Evolutionary conservation across 371 early-diverging fungal genomes (phyloP), one percentile per base, ranked within the genome.

Genomic region (Zychaea mexicana): DNA sequence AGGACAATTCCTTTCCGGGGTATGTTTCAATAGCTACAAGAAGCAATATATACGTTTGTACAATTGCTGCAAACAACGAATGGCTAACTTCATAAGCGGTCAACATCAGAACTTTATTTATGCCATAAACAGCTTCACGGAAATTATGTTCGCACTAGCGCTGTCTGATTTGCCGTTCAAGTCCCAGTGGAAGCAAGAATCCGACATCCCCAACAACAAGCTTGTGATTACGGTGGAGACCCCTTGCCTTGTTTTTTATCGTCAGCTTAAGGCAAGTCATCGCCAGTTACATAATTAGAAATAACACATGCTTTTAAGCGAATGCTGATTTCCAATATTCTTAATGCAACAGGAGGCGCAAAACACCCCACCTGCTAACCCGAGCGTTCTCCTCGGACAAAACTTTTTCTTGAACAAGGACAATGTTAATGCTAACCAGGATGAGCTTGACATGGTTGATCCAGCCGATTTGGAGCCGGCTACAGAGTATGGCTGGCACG

Each of bases 201-300:
- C 56, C 9, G 68, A 71, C 21, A 49, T 68, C 22, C 58, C 60
- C 3, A 67, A 66, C 24, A 65, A 58, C 9, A 67, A 64, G 21
- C 5, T 76, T 33, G 62, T 66, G 9, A 65, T 81, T 26, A 59
- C 54, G 1, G 64, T 78, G 2, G n/a, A 39, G 0, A 73, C 77
- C 0, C 81, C 85, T 15, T 70, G 79, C 0, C 63, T 85, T 26
- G 78, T 85, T 0, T 83, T 82, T 47, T 76, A 82, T 61, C 76
- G 78, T 27, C 63, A 62, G 7, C 55, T 82, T 36, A 57, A 64
- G 53, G 73, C 67, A 64, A 56, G 32, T 5, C 42, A 39, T 15
- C 2, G 31, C 30, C 21, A 47, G 6, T 7, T 15, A 57, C 2
- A 30, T 12, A 10, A n/a, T n/a, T n/a, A n/a, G n/a, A n/a, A n/a